Conservation (phyloP, 2,329 filamentous ascomycete genomes). For the Ramularia endophylla region DNA sequence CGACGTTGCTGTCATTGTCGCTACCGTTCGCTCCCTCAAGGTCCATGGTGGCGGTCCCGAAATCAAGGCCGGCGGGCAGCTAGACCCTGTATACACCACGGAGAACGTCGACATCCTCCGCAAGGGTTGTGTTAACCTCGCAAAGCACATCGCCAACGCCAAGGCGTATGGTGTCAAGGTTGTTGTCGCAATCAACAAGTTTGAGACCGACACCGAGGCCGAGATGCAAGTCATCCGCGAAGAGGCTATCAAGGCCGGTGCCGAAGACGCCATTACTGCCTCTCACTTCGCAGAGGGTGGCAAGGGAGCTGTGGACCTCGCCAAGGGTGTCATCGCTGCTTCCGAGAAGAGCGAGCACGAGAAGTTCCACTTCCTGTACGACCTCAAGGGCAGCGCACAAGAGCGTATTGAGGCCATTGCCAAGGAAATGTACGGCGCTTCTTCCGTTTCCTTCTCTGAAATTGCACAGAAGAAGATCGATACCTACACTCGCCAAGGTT, state of each 20-base stretch:
- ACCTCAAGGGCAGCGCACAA: slow-evolving; percentile 70
- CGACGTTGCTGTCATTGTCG: slow-evolving; percentile 90
- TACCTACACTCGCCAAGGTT: slow-evolving; percentile 86
- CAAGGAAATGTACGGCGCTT: slow-evolving; percentile 90
- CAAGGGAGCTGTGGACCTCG: slow-evolving; percentile 80
- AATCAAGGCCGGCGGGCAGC: slow-evolving; percentile 76
- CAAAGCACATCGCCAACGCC: slow-evolving; percentile 91
- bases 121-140: slow-evolving; percentile 85
- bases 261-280: slow-evolving; percentile 85
- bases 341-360: slow-evolving; percentile 68
- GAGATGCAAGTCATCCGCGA: slow-evolving; percentile 86
- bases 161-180: slow-evolving; percentile 86
- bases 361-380: slow-evolving; percentile 82
- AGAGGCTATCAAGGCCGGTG: slow-evolving; percentile 84
- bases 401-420: slow-evolving; percentile 88
- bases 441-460: slow-evolving; percentile 85
- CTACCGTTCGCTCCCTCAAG: slow-evolving; percentile 92
- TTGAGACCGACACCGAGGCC: slow-evolving; percentile 86
- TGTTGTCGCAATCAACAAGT: slow-evolving; percentile 95
- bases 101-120: slow-evolving; percentile 92
- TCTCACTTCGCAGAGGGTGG: slow-evolving; percentile 98
- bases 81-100: slow-evolving; percentile 83
- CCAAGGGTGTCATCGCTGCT: slow-evolving; percentile 77
- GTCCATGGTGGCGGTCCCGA: slow-evolving; percentile 96
- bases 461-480: slow-evolving; percentile 95